Base-by-base conservation (phyloP, 352 stramenopile genomes). In the Globisporangium takayamanum region DNA sequence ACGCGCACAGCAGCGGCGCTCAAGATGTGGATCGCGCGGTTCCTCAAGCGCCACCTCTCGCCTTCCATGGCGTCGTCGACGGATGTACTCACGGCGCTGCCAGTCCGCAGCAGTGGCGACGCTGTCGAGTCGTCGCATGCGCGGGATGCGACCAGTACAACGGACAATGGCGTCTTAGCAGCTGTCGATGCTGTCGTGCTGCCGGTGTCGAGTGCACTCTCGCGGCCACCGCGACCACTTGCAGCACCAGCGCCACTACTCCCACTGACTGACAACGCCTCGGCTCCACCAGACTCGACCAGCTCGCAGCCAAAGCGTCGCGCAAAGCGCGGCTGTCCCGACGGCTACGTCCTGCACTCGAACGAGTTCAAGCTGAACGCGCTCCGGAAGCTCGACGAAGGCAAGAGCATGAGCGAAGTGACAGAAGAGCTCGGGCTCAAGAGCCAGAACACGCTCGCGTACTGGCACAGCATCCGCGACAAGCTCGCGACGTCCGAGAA, bases 301-400 rank as follows among this genome's bases (percentile, higher is more conserved):
- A 41, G 12, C 36, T 30, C 41, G 28, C 62, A n/a, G 60, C 39
- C 50, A 1, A 80, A 72, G 44, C 63, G 63, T 3, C 68, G 64
- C 7, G 57, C 74, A 3, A 90, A 88, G 47, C 68, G 77, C 12
- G 74, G 72, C 22, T 80, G 62, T 4, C 66, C 75, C 6, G 69
- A 77, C n/a, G 72, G 79, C 5, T 88, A 89, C 61, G 77, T 82
- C 53, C 65, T 87, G 8, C 79, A 88, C 59, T 89, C 79, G 45
- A 89, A 92, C 54, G 81, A 89, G 57, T 89, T 89, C 59, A 92
- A 92, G 60, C 58, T 92, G 22, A 85, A 87, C 3, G 81, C 81
- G 20, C 53, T 92, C 7, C 80, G 74, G 54, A 74, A 76, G 62
- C 50, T 92, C 37, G 81, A 92, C 41, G 75, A 86, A 62, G 81